Conservation (phyloP, 1,284 basidiomycete genomes). For the Ceratobasidium theobromae region DNA sequence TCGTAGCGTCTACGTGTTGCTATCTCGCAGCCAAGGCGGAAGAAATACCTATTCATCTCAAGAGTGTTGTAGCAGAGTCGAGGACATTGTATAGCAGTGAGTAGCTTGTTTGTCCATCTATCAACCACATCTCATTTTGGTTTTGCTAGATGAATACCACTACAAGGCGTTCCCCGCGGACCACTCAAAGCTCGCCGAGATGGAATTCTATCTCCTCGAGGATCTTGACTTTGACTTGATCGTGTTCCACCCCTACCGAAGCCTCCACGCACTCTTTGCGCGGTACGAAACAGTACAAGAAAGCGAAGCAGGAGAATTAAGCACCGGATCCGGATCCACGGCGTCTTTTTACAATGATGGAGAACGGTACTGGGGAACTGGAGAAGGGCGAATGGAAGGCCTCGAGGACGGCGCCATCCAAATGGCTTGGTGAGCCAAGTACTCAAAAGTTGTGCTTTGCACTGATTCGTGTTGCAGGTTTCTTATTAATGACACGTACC, state of each 20-base stretch:
- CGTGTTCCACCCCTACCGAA: slow-evolving; percentile 93
- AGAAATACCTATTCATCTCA: slow-evolving; percentile 93
- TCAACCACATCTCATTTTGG: too few species aligned
- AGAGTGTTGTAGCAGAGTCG: slow-evolving; percentile 85
- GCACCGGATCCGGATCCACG: slow-evolving; percentile 30
- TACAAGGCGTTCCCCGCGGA: slow-evolving; percentile 80
- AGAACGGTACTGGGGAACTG: slow-evolving; percentile 71
- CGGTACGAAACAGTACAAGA: slow-evolving; percentile 43
- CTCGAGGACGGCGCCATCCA: slow-evolving; percentile 68
- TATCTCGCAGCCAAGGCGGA: slow-evolving; percentile 97
- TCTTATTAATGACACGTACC: slow-evolving; percentile 94
- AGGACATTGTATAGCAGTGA: slow-evolving; percentile 73
- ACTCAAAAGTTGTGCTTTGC: background rate
- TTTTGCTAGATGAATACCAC: slow-evolving; percentile 53
- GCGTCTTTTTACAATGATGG: slow-evolving; percentile 51
- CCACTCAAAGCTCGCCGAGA: slow-evolving; percentile 91
- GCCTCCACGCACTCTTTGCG: slow-evolving; percentile 74
- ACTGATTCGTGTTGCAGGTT: slow-evolving; percentile 61
- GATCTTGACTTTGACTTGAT: slow-evolving; percentile 95
- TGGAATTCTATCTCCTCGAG: slow-evolving; percentile 98
- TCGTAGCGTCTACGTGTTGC: slow-evolving; percentile 89
- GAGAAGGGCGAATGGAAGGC: slow-evolving; percentile 61
- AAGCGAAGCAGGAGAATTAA: slow-evolving; percentile 38
- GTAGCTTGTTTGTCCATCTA: slow-evolving; percentile 41
- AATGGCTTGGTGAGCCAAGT: slow-evolving; percentile 63